Evolutionary conservation across 2,329 filamentous ascomycete species (phyloP).

Genomic region (Xylariaceae sp.): DNA sequence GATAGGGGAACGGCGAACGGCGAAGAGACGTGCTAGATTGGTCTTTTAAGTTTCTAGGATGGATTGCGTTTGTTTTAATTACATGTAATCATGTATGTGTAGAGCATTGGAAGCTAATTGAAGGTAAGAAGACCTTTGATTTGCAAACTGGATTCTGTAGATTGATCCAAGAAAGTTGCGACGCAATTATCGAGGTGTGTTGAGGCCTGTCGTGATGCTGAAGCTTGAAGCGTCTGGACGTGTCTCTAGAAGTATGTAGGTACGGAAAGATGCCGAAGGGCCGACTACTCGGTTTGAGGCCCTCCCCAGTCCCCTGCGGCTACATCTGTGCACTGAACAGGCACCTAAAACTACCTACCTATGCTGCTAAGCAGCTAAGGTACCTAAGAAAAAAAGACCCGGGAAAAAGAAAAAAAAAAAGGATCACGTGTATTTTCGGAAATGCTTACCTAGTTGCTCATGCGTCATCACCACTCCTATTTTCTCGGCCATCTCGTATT

Average conservation of each 20-base stretch:
- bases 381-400: no score
- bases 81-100: not conserved
- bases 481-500: no score
- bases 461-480: no score
- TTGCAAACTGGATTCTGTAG: not conserved
- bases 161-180: slow-evolving; percentile 8
- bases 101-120: not conserved
- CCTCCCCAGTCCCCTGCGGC: no score
- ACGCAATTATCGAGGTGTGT: not conserved
- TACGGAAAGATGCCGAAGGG: not conserved
- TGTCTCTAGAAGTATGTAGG: no score
- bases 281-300: not conserved
- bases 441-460: no score
- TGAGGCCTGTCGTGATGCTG: not conserved
- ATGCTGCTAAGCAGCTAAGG: no score
- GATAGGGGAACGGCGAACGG: not conserved
- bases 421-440: no score
- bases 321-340: no score
- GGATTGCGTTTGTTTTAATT: not conserved
- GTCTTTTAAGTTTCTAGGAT: slow-evolving; percentile 1
- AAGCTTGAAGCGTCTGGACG: not conserved
- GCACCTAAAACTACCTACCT: no score
- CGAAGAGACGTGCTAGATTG: not conserved
- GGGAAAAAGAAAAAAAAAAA: no score
- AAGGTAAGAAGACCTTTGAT: not conserved